Base-by-base conservation (phyloP, 2,329 filamentous ascomycete genomes). In the Aspergillus sp. region DNA sequence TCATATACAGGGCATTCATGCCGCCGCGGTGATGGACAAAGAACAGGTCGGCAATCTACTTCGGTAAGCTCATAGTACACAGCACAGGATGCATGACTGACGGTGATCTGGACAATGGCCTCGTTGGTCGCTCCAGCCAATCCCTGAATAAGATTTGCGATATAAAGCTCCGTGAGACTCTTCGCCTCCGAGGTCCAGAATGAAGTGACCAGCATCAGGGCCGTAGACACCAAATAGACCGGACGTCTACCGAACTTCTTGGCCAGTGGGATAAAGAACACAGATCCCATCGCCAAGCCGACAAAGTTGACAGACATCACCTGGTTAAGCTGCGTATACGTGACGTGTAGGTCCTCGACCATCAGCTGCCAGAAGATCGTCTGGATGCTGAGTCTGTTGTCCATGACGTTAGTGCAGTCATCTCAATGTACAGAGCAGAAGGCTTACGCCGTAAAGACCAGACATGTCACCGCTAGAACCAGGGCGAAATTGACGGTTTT, bases 1-100 rank as follows among this genome's bases (percentile, higher is more conserved):
- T 73, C 58, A 80, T 67, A 53, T 80, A 82, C 6, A 78, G 68
- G 1, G 67, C 70, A 56, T 82, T 82, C 74, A 79, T 78, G 2
- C 70, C 67, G 0, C 74, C 78, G n/a, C 75, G 71, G 45, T 80
- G 71, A 52, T 80, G 77, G 4, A 79, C 70, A 52, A 79, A 80
- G 61, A 78, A 80, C 14, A 80, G 52, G 57, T 80, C 77, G 11
- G 71, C 68, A 51, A 79, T 67, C 67, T 71, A 41, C 24, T 30
- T 4, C 32, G 45, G n/a, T 42, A 17, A 38, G 26, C 24, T 16
- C 13, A 13, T 10, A 41, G 13, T 8, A 24, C 13, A 33, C 49
- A 3, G 19, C 4, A 24, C 10, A 3, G 16, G 3, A 4, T 14
- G 48, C 45, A 20, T 22, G 3, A 14, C 67, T 64, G 43, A 79